Percentiles rank a stretch among this genome's conserved stretches.
Evolutionary conservation across 139 green algal genomes (phyloP).

Genomic region (Micractinium sp.): DNA sequence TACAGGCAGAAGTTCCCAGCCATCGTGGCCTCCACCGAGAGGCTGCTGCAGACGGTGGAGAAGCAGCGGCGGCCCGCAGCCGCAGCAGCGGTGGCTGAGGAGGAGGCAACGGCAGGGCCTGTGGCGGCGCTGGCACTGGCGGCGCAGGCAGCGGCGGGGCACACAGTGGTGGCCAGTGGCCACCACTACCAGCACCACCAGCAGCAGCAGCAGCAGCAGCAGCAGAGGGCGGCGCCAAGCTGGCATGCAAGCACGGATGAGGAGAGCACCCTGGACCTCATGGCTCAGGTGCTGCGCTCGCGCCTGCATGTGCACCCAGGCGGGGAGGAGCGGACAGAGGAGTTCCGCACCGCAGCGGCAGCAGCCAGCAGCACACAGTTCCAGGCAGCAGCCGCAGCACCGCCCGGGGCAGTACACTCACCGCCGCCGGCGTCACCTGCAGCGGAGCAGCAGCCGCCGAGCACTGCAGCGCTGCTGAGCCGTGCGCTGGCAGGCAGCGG

Average conservation of each 20-base stretch:
- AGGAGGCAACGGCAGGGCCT: not conserved
- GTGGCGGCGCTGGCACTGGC: slow-evolving; percentile 17
- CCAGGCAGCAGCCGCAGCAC: not conserved
- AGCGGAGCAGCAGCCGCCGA: not conserved
- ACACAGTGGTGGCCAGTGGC: not conserved
- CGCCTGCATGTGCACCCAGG: not conserved
- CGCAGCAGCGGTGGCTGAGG: not conserved
- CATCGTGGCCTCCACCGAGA: slow-evolving; percentile 35
- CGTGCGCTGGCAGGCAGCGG: not conserved
- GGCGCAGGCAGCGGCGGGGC: not conserved
- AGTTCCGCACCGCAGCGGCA: not conserved
- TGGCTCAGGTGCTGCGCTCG: slow-evolving; percentile 32
- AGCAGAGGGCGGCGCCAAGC: not conserved
- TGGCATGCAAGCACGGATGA: slow-evolving; percentile 1
- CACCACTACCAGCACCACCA: not conserved
- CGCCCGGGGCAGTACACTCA: not conserved
- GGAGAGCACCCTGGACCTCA: slow-evolving; percentile 49
- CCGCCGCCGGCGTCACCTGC: not conserved
- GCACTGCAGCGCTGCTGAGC: not conserved
- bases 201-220: not conserved
- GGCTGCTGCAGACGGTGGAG: slow-evolving; percentile 31
- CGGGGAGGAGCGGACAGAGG: not conserved
- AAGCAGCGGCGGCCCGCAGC: slow-evolving; percentile 21
- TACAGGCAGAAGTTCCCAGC: slow-evolving; percentile 32
- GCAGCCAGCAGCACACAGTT: not conserved